Evolutionary conservation across 1,284 basidiomycete species (phyloP).

Genomic region (Wallemia mellicola): DNA sequence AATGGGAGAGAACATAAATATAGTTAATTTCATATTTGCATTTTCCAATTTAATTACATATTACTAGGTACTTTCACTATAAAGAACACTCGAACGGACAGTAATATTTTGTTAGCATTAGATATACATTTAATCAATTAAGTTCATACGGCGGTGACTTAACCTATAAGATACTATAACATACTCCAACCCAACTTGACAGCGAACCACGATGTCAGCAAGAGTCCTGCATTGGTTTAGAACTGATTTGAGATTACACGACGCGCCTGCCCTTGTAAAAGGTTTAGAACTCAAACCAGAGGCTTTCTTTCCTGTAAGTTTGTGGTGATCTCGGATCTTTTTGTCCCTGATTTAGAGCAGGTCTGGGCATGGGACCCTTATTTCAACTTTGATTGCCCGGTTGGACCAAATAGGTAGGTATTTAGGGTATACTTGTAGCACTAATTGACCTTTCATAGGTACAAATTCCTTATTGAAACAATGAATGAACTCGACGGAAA

Average conservation of each 20-base stretch:
- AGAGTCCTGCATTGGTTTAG: constrained; percentile 22
- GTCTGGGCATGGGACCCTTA: neutral
- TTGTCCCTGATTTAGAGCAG: neutral
- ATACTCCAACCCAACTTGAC: too few relatives aligned
- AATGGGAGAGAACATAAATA: neutral
- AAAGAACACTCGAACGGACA: too few relatives aligned
- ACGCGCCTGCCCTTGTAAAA: constrained; percentile 20
- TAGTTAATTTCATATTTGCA: too few relatives aligned
- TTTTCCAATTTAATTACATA: too few relatives aligned
- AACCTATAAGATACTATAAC: too few relatives aligned
- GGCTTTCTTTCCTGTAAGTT: constrained; percentile 18
- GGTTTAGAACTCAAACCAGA: constrained; percentile 18
- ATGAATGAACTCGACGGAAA: neutral
- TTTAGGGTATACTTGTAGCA: too few relatives aligned
- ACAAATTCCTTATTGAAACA: neutral
- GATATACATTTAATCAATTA: too few relatives aligned
- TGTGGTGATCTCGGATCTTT: neutral
- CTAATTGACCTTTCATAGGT: too few relatives aligned
- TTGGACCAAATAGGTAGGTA: neutral
- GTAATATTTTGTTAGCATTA: too few relatives aligned
- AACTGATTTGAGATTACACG: constrained; percentile 22
- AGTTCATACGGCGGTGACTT: too few relatives aligned
- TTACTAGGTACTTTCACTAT: too few relatives aligned
- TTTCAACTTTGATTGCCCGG: neutral
- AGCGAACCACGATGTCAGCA: too few relatives aligned